Percentiles rank a stretch among this genome's conserved stretches.
Conservation (phyloP, 345 rosid genomes). For the Eucalyptus paniculata region DNA sequence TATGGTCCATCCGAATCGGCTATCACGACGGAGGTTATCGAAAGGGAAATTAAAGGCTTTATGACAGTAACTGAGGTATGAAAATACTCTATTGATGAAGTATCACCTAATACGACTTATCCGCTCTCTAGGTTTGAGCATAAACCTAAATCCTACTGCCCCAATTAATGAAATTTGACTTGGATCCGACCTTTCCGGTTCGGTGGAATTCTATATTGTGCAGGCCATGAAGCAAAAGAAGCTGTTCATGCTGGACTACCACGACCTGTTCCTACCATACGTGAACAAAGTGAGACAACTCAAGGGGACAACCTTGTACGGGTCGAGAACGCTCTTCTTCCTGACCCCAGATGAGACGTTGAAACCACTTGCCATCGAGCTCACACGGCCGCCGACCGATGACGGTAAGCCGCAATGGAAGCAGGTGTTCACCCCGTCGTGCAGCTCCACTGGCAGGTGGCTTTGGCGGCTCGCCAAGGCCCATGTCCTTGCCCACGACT, state of each 20-base stretch:
- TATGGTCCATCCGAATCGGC: constrained; percentile 61
- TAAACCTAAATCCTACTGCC: not conserved
- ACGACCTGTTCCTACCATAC: constrained; percentile 45
- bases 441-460: constrained; percentile 41
- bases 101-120: not conserved
- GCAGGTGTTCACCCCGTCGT: constrained; percentile 26
- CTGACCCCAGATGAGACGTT: constrained; percentile 34
- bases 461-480: constrained; percentile 68
- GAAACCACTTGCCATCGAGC: constrained; percentile 54
- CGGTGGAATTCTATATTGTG: not conserved
- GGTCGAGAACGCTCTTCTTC: constrained; percentile 59
- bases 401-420: constrained; percentile 58
- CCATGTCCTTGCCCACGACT: constrained; percentile 53
- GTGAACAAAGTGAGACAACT: constrained; percentile 50
- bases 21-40: constrained; percentile 45
- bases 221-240: constrained; percentile 41
- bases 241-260: constrained; percentile 46
- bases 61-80: constrained; percentile 37
- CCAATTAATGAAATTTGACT: not conserved
- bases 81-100: not conserved
- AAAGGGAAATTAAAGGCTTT: constrained; percentile 39
- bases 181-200: not conserved
- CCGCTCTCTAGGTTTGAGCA: not conserved
- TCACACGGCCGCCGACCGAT: constrained; percentile 32
- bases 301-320: constrained; percentile 38